These are phyloP conservation scores for Magnusiomyces fungicola DNA, from an alignment of 1,139 yeast genomes.

Conservation along the genomic window DNA sequence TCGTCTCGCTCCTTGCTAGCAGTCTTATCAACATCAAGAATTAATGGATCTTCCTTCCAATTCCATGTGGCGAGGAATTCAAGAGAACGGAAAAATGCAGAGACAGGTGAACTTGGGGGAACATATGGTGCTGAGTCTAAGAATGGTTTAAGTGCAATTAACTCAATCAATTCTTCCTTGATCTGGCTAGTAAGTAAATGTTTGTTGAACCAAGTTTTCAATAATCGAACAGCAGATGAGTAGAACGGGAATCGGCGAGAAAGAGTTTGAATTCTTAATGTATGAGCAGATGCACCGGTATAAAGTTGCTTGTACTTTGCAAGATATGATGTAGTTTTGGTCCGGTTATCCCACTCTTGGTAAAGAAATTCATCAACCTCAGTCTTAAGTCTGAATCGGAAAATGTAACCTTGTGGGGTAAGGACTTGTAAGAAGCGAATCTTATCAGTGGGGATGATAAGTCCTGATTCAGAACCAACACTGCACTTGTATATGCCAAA, in stretches of 20 bases:
- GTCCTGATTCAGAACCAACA: slow-evolving; percentile 48
- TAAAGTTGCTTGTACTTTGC: slow-evolving; percentile 44
- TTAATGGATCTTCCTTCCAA: slow-evolving; percentile 83
- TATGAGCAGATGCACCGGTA: slow-evolving; percentile 68
- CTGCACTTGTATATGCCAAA: slow-evolving; percentile 48
- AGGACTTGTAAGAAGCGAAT: slow-evolving; percentile 54
- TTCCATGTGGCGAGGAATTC: slow-evolving; percentile 78
- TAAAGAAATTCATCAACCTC: slow-evolving; percentile 77
- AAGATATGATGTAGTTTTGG: slow-evolving; percentile 39
- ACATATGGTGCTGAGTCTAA: slow-evolving; percentile 80
- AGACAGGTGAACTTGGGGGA: slow-evolving; percentile 67
- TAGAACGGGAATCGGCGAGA: slow-evolving; percentile 68
- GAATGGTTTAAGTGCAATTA: slow-evolving; percentile 76
- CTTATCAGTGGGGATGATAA: slow-evolving; percentile 46
- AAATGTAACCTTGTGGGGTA: slow-evolving; percentile 85
- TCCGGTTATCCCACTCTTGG: slow-evolving; percentile 45
- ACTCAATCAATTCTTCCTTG: slow-evolving; percentile 70
- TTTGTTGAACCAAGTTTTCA: slow-evolving; percentile 81
- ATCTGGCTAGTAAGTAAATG: slow-evolving; percentile 57
- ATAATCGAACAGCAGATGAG: slow-evolving; percentile 72
- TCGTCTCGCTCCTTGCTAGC: slow-evolving; percentile 37
- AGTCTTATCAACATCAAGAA: slow-evolving; percentile 60
- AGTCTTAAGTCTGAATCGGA: slow-evolving; percentile 62
- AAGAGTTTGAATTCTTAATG: slow-evolving; percentile 64
- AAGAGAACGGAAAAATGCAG: slow-evolving; percentile 73